phyloP scores from a whole-genome alignment of 805 yeast genomes.

The Candida cerambycidarum region DNA sequence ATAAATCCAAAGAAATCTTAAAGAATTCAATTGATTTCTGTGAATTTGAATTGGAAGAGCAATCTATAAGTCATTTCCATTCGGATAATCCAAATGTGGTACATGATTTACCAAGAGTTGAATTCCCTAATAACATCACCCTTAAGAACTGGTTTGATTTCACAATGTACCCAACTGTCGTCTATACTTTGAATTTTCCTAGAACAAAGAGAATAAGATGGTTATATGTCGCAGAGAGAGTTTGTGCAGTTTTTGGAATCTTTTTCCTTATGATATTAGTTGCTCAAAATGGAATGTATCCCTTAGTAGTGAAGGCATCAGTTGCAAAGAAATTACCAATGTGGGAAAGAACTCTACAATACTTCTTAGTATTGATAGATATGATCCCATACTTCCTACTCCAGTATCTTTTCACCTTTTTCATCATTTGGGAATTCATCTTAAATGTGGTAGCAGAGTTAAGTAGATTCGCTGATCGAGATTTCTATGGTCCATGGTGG shows the following conservation, averaged over 20 bases:
- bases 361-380: conserved; percentile 64
- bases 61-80: conserved; percentile 32
- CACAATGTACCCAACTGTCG: conserved; percentile 87
- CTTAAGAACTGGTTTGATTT: conserved; percentile 66
- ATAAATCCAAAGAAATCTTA: conserved; percentile 27
- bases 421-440: conserved; percentile 94
- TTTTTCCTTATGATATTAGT: conserved; percentile 77
- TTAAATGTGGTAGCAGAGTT: conserved; percentile 88
- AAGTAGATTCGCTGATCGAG: conserved; percentile 82
- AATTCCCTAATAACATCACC: conserved; percentile 75
- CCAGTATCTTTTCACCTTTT: conserved; percentile 76
- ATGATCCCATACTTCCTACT: conserved; percentile 77
- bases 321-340: conserved; percentile 52
- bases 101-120: conserved; percentile 10
- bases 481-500: conserved; percentile 98
- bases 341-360: conserved; percentile 41
- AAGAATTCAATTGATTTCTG: conserved; percentile 64
- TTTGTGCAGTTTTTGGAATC: conserved; percentile 83
- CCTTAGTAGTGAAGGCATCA: conserved; percentile 62
- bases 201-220: conserved; percentile 69
- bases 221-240: conserved; percentile 65
- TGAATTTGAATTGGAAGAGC: conserved; percentile 64
- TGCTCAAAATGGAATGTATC: conserved; percentile 75
- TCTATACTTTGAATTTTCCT: conserved; percentile 81
- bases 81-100: conserved; percentile 13